Conservation (phyloP, 1,139 yeast species). For the Entelexis sorbosivorans region DNA sequence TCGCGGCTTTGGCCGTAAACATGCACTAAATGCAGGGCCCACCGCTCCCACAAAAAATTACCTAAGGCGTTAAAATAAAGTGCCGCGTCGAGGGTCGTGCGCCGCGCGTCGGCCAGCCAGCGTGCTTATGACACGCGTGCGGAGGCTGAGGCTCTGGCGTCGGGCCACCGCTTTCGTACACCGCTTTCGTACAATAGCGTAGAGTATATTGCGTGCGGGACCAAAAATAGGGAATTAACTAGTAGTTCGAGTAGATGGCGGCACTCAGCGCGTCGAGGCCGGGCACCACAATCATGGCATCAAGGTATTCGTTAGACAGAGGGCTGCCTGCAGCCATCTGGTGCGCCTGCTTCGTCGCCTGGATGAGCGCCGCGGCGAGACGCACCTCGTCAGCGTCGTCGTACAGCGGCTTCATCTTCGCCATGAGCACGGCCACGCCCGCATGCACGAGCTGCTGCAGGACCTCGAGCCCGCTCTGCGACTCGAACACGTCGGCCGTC, state of each 20-base stretch:
- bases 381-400: constrained; percentile 34
- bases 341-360: constrained; percentile 54
- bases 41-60: not conserved
- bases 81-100: too few species aligned
- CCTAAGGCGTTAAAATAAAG: too few species aligned
- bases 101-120: too few species aligned
- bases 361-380: constrained; percentile 60
- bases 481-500: constrained; percentile 40
- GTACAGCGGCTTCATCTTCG: constrained; percentile 23
- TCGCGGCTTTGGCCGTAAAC: constrained; percentile 14
- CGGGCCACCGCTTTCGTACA: too few species aligned
- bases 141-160: too few species aligned
- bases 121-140: too few species aligned
- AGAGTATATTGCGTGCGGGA: too few species aligned
- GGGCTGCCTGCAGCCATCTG: constrained; percentile 41
- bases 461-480: constrained; percentile 36
- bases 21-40: not conserved
- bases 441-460: constrained; percentile 32
- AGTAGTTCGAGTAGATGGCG: constrained; percentile 73
- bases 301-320: constrained; percentile 41
- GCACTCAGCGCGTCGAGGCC: constrained; percentile 84
- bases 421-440: constrained; percentile 30
- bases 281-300: constrained; percentile 40
- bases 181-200: too few species aligned
- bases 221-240: not conserved